Base-by-base conservation (phyloP, 257 asterid species). In the Lycium barbarum region DNA sequence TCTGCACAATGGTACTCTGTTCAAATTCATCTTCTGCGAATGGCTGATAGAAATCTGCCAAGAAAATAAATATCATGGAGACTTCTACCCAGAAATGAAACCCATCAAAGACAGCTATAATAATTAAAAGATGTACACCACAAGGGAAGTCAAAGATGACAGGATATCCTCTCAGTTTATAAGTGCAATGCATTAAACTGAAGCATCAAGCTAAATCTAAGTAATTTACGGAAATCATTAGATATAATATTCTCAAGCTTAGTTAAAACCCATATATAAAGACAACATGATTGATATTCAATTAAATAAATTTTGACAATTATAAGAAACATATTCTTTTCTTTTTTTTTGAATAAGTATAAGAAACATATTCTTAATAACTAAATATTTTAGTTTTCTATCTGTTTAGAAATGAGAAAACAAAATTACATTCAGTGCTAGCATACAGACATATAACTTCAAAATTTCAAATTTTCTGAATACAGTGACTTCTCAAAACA, bases 31-130 rank as follows among this genome's bases (percentile, higher is more conserved):
- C 97, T 91, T 95, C 95, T 87, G 91, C 87, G 8, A 94, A 84
- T 72, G 99, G 98, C 82, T 95, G 89, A 86, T 94, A 95, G 90
- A 95, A 91, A 85, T 94, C 98, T 95, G 95, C 89, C 86, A 81
- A 89, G 82, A 81, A 49, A 81, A 73, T 38, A 79, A 81, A 84
- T 15, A 70, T 80, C 22, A 72, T 40, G 57, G 45, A 49, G 47
- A 78, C 20, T 53, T 53, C 47, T 14, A 78, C 47, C 49, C 38
- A 74, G 43, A 53, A 1, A 53, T 54, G 43, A 33, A 74, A 26
- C 26, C 81, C 26, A 76, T 26, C 82, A 78, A 74, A 78, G 26
- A 78, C 26, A 53, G 35, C 65, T 53, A 26, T 14, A 22, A 76
- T 47, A 4, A 78, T 78, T 55, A 78, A 78, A 76, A 76, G 38